Base-by-base conservation (phyloP, 352 stramenopile species). In the Phytophthora crassamura region DNA sequence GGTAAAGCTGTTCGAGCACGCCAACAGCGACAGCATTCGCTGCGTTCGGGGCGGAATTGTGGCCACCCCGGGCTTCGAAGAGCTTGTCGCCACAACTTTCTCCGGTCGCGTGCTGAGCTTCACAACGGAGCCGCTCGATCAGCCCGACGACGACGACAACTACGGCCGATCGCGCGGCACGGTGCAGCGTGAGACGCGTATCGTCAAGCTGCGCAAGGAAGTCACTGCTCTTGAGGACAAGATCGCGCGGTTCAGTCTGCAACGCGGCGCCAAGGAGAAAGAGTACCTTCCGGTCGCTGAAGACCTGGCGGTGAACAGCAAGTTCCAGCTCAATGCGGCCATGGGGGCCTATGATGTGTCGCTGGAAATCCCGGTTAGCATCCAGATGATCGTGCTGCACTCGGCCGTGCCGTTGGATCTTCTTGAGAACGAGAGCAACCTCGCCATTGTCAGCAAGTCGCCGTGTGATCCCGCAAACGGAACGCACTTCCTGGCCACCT, bases 201-300 rank as follows among this genome's bases (percentile, higher is more conserved):
- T 95, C 42, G 62, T 89, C 35, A 93, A 93, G 69, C 72, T 93
- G 7, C 81, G 84, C 40, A 93, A 95, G 60, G 84, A 93, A 39
- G 84, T 95, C 33, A 60, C 74, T 1, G 51, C 65, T 39, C 71
- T 95, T 0, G 80, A 93, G 22, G 84, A 92, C 16, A 93, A 93
- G 50, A 72, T 95, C 18, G 45, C 69, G 7, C 80, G 77, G n/a
- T 69, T 93, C 56, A 78, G 77, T 40, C 61, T 90, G 6, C 72
- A 74, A n/a, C 56, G 72, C 30, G 57, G 52, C 4, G 57, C 76
- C 20, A 74, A 71, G 11, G 79, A 93, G 43, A 89, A 89, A 43
- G 80, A 93, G 50, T 87, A 74, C 35, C 41, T 93, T n/a, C 71
- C 82, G 1, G 71, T 90, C 5, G 82, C 86, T 4, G 84, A 96